phyloP scores from a whole-genome alignment of 345 rosid species.

The Eucalyptus dawsonii region DNA sequence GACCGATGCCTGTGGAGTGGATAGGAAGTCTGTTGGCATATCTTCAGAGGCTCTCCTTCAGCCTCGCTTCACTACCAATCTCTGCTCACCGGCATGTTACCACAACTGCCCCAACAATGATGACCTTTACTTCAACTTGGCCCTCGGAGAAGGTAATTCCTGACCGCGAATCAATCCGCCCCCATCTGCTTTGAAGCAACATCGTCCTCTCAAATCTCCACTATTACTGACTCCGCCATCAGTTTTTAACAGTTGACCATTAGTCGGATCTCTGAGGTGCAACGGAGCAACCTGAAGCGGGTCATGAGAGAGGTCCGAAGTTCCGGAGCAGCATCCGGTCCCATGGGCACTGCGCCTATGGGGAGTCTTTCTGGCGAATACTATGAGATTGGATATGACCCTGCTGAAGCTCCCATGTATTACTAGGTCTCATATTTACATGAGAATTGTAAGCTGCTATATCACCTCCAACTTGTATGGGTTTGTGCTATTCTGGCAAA shows the following conservation, averaged over 20 bases:
- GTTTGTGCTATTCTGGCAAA: too few relatives aligned
- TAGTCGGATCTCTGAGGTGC: slow-evolving; percentile 59
- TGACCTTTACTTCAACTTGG: slow-evolving; percentile 89
- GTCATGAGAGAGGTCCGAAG: slow-evolving; percentile 61
- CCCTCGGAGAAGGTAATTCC: slow-evolving; percentile 86
- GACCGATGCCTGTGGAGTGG: slow-evolving; percentile 81
- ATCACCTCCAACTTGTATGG: too few relatives aligned
- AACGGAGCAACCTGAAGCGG: slow-evolving; percentile 62
- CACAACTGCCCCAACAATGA: slow-evolving; percentile 71
- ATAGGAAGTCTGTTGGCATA: slow-evolving; percentile 70
- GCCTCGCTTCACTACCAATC: slow-evolving; percentile 56
- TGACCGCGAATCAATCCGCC: neutral
- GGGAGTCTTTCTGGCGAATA: neutral
- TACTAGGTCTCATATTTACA: neutral
- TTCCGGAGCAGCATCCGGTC: slow-evolving; percentile 47
- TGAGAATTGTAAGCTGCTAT: too few relatives aligned
- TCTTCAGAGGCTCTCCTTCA: slow-evolving; percentile 85
- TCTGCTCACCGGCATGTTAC: slow-evolving; percentile 71
- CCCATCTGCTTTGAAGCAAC: neutral
- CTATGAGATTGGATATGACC: neutral
- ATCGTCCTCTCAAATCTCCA: neutral
- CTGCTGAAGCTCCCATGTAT: neutral
- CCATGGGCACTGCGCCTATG: neutral
- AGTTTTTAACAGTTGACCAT: slow-evolving; percentile 44
- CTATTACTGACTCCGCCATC: neutral